Conservation (phyloP, 495 filamentous ascomycete species). For the Lentithecium fluviatile region DNA sequence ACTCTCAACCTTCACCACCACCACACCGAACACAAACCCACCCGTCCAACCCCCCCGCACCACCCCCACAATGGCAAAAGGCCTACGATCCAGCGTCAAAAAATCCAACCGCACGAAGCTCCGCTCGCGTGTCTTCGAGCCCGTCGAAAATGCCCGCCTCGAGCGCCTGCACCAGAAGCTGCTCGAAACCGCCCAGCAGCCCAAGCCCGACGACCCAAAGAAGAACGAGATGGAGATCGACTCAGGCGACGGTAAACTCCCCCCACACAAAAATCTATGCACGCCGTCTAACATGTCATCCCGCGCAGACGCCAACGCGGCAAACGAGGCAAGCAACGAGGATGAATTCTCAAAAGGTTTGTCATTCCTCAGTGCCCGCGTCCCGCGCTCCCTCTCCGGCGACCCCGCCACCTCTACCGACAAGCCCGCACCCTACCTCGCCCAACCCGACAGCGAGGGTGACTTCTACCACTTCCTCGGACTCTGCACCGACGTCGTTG, state of each 20-base stretch:
- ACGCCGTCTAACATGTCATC: background rate
- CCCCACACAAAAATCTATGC: background rate
- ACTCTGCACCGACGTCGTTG: conserved; percentile 32
- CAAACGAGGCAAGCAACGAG: conserved; percentile 7
- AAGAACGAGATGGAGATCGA: conserved; percentile 42
- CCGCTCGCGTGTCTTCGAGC: conserved; percentile 75
- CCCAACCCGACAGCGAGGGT: conserved; percentile 4
- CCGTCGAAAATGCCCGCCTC: conserved; percentile 69
- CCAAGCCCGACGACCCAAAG: conserved; percentile 48
- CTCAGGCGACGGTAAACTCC: conserved; percentile 23
- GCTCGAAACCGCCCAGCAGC: conserved; percentile 67
- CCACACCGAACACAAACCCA: background rate
- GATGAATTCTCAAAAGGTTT: conserved; percentile 29
- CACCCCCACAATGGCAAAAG: conserved; percentile 71
- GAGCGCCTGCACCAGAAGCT: conserved; percentile 79
- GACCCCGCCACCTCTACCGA: background rate
- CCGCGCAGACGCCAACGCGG: conserved; percentile 1
- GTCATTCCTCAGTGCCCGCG: conserved; percentile 18
- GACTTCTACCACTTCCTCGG: conserved; percentile 15
- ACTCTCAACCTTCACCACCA: conserved; percentile 1
- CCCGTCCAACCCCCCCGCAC: background rate
- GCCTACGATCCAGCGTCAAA: conserved; percentile 66
- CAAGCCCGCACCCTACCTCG: conserved; percentile 12
- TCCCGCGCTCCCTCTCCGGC: conserved; percentile 17
- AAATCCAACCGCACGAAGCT: conserved; percentile 77